A percentile compares a stretch with the other conserved stretches of the same genome.
These are phyloP conservation scores for Claviceps purpurea DNA, from an alignment of 2,329 filamentous ascomycete species.

Conservation along the genomic window DNA sequence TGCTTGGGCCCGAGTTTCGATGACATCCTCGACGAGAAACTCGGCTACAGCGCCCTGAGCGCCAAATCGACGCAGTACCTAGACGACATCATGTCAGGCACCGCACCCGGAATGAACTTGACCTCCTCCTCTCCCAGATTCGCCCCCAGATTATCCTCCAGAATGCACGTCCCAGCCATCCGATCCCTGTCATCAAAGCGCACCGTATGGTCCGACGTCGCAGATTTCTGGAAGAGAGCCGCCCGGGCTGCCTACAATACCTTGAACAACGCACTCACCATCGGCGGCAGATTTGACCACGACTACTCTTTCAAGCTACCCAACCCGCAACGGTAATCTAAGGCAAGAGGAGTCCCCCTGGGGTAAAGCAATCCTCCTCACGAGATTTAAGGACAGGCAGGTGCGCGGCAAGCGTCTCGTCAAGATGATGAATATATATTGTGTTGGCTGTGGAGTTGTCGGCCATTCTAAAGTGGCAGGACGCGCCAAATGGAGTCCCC, in stretches of 20 bases:
- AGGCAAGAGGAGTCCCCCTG: background rate
- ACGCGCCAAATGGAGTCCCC: constrained; percentile 2
- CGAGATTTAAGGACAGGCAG: background rate
- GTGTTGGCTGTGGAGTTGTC: constrained; percentile 2
- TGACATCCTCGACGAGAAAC: constrained; percentile 1
- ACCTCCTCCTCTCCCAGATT: background rate
- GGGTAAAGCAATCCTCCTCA: constrained; percentile 2
- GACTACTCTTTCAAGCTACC: constrained; percentile 11
- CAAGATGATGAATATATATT: background rate
- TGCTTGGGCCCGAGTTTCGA: constrained; percentile 4
- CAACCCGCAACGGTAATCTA: constrained; percentile 3
- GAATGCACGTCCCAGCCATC: background rate
- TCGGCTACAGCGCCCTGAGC: constrained; percentile 4
- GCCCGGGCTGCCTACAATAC: background rate
- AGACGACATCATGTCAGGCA: background rate
- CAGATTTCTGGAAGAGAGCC: background rate
- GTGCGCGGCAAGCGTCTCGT: no score
- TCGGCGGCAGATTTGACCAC: constrained; percentile 7
- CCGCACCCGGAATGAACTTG: background rate
- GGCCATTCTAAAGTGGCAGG: constrained; percentile 2
- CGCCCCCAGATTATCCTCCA: background rate
- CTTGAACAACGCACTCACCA: background rate
- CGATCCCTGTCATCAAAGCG: constrained; percentile 3
- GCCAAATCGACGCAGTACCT: constrained; percentile 8
- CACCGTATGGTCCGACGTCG: constrained; percentile 1